Conservation (phyloP, 441 rosid species). For the Biscutella laevigata region DNA sequence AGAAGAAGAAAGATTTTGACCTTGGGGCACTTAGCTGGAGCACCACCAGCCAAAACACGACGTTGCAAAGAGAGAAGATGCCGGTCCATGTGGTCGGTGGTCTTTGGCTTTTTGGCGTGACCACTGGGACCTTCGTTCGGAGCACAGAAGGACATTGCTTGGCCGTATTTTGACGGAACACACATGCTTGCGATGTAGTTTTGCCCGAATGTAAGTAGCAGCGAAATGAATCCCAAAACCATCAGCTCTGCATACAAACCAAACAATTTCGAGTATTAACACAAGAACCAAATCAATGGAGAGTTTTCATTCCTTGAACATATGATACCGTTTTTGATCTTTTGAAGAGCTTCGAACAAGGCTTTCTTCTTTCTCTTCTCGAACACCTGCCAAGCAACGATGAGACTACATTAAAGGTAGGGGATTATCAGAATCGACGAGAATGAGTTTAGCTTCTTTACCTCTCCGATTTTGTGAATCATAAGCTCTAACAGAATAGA, state of each 20-base stretch:
- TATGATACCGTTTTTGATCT: conserved; percentile 58
- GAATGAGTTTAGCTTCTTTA: too few species aligned
- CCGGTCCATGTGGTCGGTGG: conserved; percentile 5
- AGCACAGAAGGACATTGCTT: conserved; percentile 76
- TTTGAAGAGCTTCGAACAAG: conserved; percentile 74
- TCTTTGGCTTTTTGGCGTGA: conserved; percentile 6
- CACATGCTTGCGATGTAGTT: conserved; percentile 58
- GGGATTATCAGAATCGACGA: too few species aligned
- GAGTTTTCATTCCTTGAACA: not conserved
- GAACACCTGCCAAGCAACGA: conserved; percentile 55
- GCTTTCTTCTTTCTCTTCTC: conserved; percentile 45
- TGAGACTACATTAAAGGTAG: too few species aligned
- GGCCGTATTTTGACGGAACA: conserved; percentile 36
- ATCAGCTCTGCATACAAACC: conserved; percentile 57
- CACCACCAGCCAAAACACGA: conserved; percentile 41
- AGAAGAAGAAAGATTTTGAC: too few species aligned
- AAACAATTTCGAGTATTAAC: not conserved
- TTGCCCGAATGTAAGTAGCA: conserved; percentile 72
- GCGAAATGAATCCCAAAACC: conserved; percentile 92
- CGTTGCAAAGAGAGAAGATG: too few species aligned
- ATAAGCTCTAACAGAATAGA: conserved; percentile 60
- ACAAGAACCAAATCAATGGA: not conserved
- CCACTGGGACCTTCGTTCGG: conserved; percentile 25
- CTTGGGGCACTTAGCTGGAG: conserved; percentile 19
- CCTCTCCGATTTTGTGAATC: conserved; percentile 52